Conservation (phyloP, 768 basidiomycete genomes). For the Dacryopinax primogenitus region DNA sequence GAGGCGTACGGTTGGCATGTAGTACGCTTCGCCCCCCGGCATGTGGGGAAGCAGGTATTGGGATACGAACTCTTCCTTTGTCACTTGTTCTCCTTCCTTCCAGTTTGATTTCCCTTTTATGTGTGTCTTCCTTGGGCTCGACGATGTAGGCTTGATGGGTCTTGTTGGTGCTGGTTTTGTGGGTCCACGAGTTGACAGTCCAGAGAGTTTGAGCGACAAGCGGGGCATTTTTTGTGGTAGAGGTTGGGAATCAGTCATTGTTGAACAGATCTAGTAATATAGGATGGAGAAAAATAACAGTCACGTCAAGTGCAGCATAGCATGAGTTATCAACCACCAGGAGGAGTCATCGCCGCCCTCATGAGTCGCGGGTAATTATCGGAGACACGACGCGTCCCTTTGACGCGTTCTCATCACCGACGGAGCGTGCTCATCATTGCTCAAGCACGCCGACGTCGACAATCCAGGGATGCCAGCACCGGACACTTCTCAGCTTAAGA, state of each 20-base stretch:
- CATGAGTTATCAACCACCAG: neutral
- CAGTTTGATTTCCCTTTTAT: neutral
- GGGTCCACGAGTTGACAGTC: neutral
- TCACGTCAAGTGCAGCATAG: neutral
- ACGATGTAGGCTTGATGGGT: neutral
- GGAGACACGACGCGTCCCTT: neutral
- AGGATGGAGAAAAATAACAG: neutral
- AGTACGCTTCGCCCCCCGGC: constrained; percentile 21
- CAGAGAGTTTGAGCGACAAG: neutral
- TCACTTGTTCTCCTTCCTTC: neutral
- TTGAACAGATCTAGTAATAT: neutral
- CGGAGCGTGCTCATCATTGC: neutral
- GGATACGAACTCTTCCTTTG: neutral
- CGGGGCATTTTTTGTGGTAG: neutral
- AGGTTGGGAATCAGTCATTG: neutral
- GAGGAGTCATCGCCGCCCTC: neutral
- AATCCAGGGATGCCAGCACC: neutral
- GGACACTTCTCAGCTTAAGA: neutral
- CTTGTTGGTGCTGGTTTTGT: neutral
- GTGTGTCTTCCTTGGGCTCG: neutral
- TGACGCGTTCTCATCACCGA: neutral
- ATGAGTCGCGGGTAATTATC: neutral
- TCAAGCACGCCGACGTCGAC: neutral
- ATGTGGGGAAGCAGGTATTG: constrained; percentile 7
- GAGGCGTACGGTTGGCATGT: constrained; percentile 17